Conservation (phyloP, 768 basidiomycete genomes). For the Melanogaster broomeanus region DNA sequence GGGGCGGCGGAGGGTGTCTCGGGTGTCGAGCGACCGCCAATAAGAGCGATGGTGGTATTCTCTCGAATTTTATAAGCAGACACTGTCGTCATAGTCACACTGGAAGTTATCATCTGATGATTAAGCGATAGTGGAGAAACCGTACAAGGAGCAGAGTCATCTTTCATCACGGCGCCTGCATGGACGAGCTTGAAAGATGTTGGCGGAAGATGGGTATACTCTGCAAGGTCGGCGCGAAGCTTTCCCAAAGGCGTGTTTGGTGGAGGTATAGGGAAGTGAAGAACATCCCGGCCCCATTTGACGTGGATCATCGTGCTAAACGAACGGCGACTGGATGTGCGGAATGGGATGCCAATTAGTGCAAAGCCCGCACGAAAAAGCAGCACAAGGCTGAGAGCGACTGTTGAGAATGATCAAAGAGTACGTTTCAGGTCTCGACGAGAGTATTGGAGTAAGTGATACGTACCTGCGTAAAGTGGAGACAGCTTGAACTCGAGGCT, state of each 20-base stretch:
- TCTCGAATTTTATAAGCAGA: slow-evolving; percentile 73
- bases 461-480: slow-evolving; percentile 25
- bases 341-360: slow-evolving; percentile 14
- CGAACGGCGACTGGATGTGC: slow-evolving; percentile 1
- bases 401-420: slow-evolving; percentile 10
- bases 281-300: slow-evolving; percentile 52
- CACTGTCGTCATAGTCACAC: slow-evolving; percentile 39
- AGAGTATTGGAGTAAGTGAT: neutral
- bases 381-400: slow-evolving; percentile 37
- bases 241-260: slow-evolving; percentile 56
- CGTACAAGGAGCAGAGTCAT: slow-evolving; percentile 67
- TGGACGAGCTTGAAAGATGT: slow-evolving; percentile 84
- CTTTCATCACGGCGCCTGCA: slow-evolving; percentile 89
- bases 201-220: slow-evolving; percentile 70
- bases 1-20: slow-evolving; percentile 16
- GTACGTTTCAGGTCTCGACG: neutral
- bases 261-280: slow-evolving; percentile 57
- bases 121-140: slow-evolving; percentile 17
- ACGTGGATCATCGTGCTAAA: slow-evolving; percentile 41
- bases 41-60: slow-evolving; percentile 69
- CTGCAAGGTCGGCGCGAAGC: slow-evolving; percentile 63
- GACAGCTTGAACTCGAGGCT: slow-evolving; percentile 31
- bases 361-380: slow-evolving; percentile 26
- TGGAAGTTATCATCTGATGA: neutral
- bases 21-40: slow-evolving; percentile 48